These are phyloP conservation scores for Yarrowia alimentaria DNA, from an alignment of 805 yeast species.

Conservation along the genomic window DNA sequence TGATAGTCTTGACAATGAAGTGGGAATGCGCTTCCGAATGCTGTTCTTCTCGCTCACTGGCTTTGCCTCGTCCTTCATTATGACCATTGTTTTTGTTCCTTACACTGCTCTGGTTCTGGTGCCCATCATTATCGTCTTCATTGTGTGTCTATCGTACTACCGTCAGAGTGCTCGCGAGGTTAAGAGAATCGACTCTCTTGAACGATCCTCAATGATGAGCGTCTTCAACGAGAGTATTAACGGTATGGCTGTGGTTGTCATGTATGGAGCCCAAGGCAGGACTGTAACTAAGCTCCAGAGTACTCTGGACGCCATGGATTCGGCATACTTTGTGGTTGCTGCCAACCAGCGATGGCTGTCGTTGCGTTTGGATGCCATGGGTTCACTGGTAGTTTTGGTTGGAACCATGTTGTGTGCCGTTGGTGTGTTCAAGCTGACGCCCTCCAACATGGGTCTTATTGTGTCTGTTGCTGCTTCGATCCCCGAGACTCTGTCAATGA, in stretches of 20 bases:
- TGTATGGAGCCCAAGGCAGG: constrained; percentile 49
- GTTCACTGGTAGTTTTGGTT: constrained; percentile 51
- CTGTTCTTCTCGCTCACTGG: constrained; percentile 51
- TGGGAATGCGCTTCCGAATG: constrained; percentile 61
- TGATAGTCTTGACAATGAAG: constrained; percentile 88
- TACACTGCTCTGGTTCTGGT: constrained; percentile 64
- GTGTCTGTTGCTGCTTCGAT: constrained; percentile 58
- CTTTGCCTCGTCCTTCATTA: constrained; percentile 55
- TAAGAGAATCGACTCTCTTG: constrained; percentile 70
- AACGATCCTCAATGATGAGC: constrained; percentile 66
- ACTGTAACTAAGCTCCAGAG: constrained; percentile 50
- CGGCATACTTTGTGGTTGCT: constrained; percentile 60
- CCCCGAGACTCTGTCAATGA: constrained; percentile 56
- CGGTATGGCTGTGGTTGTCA: constrained; percentile 65
- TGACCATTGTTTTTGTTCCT: constrained; percentile 63
- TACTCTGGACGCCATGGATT: constrained; percentile 60
- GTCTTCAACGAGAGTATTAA: constrained; percentile 67
- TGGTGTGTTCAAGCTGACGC: constrained; percentile 56
- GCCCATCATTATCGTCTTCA: constrained; percentile 47
- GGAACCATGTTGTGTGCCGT: constrained; percentile 59
- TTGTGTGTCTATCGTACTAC: constrained; percentile 51
- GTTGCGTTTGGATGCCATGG: constrained; percentile 56
- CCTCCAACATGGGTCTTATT: constrained; percentile 67
- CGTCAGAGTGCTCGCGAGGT: constrained; percentile 73
- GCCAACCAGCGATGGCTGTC: constrained; percentile 76